Base-by-base conservation (phyloP, 306 rosid species). In the Glycine latifolia region DNA sequence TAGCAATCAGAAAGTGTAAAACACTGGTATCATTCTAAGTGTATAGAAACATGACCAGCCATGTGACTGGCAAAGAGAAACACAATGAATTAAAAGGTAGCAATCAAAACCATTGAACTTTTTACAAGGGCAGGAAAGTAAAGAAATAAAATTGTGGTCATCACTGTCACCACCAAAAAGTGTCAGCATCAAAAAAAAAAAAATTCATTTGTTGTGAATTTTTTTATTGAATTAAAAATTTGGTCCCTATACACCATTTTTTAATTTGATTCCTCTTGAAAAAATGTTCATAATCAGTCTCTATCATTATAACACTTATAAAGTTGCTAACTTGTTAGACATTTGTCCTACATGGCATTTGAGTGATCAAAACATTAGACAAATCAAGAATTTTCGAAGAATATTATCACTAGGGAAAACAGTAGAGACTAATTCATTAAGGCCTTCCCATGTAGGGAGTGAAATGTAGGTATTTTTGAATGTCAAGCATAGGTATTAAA, bases 1-100 rank as follows among this genome's bases (percentile, higher is more conserved):
- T 58, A 71, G 70, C 14, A 62, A 75, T 78, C 67, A 75, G 71
- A 46, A 71, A 62, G 78, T 59, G 47, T 61, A 59, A 76, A 67
- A 82, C 58, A 72, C 66, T 67, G 56, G 39, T 16, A 78, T 50
- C 37, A 44, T 72, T 78, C 54, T 3, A 60, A 58, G 49, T 65
- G 61, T 55, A 63, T 77, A 77, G 49, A 79, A 20, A 35, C 52
- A 73, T 62, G 52, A 48, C 50, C 53, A 82, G 46, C 49, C 47
- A 79, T 77, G 39, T 16, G 65, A 41, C 81, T 63, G 2, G 49
- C 78, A 39, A 33, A 61, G 73, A 73, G 39, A 82, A 78, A 52
- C 52, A 8, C 59, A 60, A 67, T 33, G 65, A 41, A 50, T 9
- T 39, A 60, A 47, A 63, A 73, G 72, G 63, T 49, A 62, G 43